phyloP scores from a whole-genome alignment of 169 alveolate genomes.

The Cyclospora cayetanensis region DNA sequence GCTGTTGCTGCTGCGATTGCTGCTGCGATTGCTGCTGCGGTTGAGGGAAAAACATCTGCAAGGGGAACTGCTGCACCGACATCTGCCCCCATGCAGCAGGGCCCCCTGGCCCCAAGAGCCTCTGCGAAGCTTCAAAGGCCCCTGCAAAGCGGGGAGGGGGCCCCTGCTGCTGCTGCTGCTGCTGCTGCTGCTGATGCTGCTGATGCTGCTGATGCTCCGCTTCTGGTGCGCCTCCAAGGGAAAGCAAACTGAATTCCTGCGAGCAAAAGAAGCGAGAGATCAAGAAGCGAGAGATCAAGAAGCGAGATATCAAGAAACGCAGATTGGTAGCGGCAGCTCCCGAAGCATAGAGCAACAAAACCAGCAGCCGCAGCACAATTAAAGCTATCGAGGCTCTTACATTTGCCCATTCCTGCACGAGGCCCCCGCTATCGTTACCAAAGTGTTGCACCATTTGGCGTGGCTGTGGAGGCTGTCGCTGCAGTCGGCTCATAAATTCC shows the following conservation, averaged over 20 bases:
- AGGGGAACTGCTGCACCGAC: background rate
- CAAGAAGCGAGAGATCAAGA: background rate
- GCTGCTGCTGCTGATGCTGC: background rate
- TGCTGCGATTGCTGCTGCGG: background rate
- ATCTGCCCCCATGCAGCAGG: background rate
- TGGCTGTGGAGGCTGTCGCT: background rate
- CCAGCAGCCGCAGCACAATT: background rate
- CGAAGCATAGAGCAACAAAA: background rate
- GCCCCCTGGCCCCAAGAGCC: background rate
- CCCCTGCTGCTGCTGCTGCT: background rate
- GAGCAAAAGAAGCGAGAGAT: background rate
- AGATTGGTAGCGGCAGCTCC: background rate
- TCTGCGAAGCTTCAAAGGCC: background rate
- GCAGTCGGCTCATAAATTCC: background rate
- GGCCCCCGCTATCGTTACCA: background rate
- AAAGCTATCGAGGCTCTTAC: background rate
- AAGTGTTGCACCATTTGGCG: background rate
- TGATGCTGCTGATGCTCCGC: conserved; percentile 11
- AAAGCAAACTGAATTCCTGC: background rate
- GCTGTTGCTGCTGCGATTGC: background rate
- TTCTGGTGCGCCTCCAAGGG: background rate
- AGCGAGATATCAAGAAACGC: background rate
- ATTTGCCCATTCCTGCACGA: background rate
- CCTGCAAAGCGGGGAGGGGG: background rate
- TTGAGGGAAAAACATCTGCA: background rate